Evolutionary conservation across 768 basidiomycete species (phyloP), one percentile per base, ranked within the genome.

Genomic region (Pleurotus citrinopileatus): DNA sequence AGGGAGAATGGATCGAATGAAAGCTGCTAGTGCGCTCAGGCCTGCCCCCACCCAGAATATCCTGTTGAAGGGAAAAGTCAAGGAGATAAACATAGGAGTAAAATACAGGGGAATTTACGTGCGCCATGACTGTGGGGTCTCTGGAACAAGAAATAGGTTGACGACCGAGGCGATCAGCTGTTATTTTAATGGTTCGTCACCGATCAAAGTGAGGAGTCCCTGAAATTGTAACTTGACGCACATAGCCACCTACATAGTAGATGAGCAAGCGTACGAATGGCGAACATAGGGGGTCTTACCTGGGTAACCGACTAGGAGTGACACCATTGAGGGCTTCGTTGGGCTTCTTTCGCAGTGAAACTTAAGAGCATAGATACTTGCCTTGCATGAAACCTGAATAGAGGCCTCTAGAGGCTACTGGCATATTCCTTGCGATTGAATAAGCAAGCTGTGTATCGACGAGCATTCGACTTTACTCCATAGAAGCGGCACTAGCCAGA

Each of bases 41-140:
- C 78, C 78, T 2, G 82, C 66, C 8, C 75, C 82, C 46, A 80
- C 71, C 79, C 83, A 87, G 71, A 86, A 87, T 15, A 87, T 59
- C 10, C 58, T 59, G 29, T 10, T 15, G 9, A 19, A 51, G 4
- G n/a, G n/a, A n/a, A n/a, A 51, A 7, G 5, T 40, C 4, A 34
- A 32, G 8, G 22, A 15, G 29, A 42, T 38, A 20, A 2, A 10
- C 15, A 2, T 19, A 6, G 25, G 8, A 22, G n/a, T 8, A 22
- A 9, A 27, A 9, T 13, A 6, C 34, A 36, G 17, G 23, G 2
- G 20, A 10, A 47, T 53, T 23, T 52, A 55, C 58, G 52, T 53
- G 34, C 59, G 36, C 59, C 59, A 60, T n/a, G 57, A 51, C 37
- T 70, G 47, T 22, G 19, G n/a, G 0, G 65, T 60, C 2, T 32